A percentile compares a stretch with the other conserved stretches of the same genome.
Evolutionary conservation across 345 rosid species (phyloP).

Genomic region (Excoecaria cochinchinensis): DNA sequence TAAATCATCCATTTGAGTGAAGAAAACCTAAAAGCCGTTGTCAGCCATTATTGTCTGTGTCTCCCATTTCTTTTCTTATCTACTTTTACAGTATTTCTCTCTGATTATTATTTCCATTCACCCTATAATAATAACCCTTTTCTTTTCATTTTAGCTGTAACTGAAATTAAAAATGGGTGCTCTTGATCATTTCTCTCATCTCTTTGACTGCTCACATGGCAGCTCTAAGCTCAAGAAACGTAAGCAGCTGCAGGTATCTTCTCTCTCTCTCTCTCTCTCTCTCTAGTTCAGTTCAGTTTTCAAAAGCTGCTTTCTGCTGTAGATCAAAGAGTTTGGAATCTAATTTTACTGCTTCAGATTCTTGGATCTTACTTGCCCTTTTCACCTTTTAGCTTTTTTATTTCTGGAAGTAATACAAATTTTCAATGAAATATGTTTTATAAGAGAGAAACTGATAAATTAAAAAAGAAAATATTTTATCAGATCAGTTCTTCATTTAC

Average conservation of each 20-base stretch:
- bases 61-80: too few species aligned
- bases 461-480: too few species aligned
- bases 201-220: conserved; percentile 70
- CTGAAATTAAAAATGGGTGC: conserved; percentile 61
- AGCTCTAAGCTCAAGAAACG: conserved; percentile 55
- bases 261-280: too few species aligned
- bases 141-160: neutral
- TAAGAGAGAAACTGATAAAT: too few species aligned
- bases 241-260: conserved; percentile 71
- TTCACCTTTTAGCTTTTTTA: neutral
- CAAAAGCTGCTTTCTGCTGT: neutral
- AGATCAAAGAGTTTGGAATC: neutral
- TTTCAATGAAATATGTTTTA: too few species aligned
- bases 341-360: neutral
- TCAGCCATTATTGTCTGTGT: too few species aligned
- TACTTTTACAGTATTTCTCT: too few species aligned
- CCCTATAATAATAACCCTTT: neutral
- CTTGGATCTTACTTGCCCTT: neutral
- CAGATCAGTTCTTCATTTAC: too few species aligned
- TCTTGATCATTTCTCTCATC: conserved; percentile 76
- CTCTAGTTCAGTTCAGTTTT: neutral
- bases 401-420: neutral
- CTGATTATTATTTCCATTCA: too few species aligned
- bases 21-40: too few species aligned
- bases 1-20: too few species aligned